phyloP scores from a whole-genome alignment of 2,329 filamentous ascomycete genomes.

The Pseudocercospora macadamiae region DNA sequence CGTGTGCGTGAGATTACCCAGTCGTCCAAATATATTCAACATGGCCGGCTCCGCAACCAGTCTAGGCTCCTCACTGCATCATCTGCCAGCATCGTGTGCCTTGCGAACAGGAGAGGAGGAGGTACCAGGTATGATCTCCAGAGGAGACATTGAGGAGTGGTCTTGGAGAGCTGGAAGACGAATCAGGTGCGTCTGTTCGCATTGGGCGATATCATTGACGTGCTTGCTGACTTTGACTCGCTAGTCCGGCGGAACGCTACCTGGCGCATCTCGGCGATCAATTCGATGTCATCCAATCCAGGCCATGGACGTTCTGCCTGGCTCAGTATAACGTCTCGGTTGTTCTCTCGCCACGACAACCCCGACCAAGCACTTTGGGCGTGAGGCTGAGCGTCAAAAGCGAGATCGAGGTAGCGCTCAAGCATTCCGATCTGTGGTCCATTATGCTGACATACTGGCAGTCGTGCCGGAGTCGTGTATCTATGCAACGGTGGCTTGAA shows the following conservation, averaged over 20 bases:
- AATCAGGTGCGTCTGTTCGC: not conserved
- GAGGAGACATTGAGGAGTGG: slow-evolving; percentile 1
- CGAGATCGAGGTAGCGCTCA: slow-evolving; percentile 5
- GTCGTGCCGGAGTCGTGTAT: not conserved
- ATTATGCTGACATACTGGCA: not conserved
- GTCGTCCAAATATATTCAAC: not conserved
- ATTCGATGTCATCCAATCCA: not conserved
- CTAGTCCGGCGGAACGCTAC: not conserved
- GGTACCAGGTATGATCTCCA: not conserved
- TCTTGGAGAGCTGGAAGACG: not conserved
- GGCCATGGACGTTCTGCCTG: not conserved
- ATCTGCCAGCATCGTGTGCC: slow-evolving; percentile 5
- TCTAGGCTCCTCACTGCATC: slow-evolving; percentile 1
- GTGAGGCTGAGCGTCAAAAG: not conserved
- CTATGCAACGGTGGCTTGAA: not conserved
- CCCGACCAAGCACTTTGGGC: not conserved
- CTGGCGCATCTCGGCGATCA: not conserved
- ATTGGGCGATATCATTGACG: not conserved
- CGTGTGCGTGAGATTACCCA: not conserved
- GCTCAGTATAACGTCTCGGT: not conserved
- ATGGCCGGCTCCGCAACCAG: not conserved
- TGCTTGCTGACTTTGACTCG: not conserved
- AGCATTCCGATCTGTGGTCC: not conserved
- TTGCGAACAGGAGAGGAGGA: not conserved
- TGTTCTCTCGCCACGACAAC: not conserved